phyloP scores from a whole-genome alignment of 768 basidiomycete genomes.

The Tubosaeta sp. region DNA sequence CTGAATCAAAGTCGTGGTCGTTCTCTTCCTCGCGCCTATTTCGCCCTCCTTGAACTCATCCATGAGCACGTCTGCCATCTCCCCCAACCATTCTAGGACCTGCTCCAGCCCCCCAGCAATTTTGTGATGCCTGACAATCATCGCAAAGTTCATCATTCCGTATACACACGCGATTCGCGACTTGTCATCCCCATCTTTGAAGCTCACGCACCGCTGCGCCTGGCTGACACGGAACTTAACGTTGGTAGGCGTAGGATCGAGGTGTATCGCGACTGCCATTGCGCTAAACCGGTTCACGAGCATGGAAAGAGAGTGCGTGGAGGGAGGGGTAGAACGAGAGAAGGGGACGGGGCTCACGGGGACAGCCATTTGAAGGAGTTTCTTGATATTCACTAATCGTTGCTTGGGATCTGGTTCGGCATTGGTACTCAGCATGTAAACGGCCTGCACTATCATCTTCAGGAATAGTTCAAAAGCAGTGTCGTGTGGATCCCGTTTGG shows the following conservation, averaged over 20 bases:
- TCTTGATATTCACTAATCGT: constrained; percentile 48
- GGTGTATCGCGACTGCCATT: constrained; percentile 62
- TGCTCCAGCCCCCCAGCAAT: constrained; percentile 42
- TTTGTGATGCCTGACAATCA: constrained; percentile 52
- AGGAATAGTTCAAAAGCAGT: constrained; percentile 77
- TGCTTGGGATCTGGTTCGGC: constrained; percentile 32
- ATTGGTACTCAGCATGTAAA: constrained; percentile 29
- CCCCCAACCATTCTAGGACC: constrained; percentile 59
- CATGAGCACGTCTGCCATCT: constrained; percentile 52
- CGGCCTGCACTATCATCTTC: constrained; percentile 71
- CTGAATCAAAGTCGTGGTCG: constrained; percentile 40
- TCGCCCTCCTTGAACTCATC: constrained; percentile 45
- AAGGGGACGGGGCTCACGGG: constrained; percentile 71
- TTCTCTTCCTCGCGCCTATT: constrained; percentile 18
- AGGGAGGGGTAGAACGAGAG: constrained; percentile 48
- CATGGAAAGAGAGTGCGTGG: constrained; percentile 58
- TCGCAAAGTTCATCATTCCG: constrained; percentile 66
- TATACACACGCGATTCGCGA: constrained; percentile 72
- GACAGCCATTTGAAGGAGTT: constrained; percentile 66
- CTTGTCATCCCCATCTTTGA: constrained; percentile 57
- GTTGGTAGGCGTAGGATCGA: constrained; percentile 51
- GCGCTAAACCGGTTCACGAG: constrained; percentile 80
- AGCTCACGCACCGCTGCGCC: constrained; percentile 63
- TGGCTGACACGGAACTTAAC: constrained; percentile 54
- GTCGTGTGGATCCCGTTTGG: constrained; percentile 49